Conservation (phyloP, 257 asterid genomes). For the Ehretia macrophylla region DNA sequence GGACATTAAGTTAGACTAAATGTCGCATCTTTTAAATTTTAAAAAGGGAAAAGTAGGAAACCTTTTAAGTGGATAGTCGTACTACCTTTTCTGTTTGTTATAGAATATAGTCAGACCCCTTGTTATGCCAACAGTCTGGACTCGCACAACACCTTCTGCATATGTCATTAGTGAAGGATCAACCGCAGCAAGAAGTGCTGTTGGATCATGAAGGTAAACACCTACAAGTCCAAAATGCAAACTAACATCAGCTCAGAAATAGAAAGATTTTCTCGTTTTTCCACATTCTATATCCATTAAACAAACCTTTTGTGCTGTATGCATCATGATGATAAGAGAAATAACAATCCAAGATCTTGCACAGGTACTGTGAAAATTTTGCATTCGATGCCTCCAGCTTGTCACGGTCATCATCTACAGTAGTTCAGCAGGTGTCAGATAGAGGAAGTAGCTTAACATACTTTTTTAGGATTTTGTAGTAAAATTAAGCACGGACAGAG, state of each 20-base stretch:
- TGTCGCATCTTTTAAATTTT: not conserved
- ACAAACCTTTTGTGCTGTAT: conserved; percentile 75
- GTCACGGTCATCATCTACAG: conserved; percentile 69
- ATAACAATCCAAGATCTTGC: conserved; percentile 80
- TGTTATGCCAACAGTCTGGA: conserved; percentile 80
- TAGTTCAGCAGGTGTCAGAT: not conserved
- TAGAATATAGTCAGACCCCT: conserved; percentile 83
- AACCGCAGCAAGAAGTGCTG: conserved; percentile 85
- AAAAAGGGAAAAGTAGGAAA: not conserved
- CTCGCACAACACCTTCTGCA: conserved; percentile 86
- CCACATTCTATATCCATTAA: not conserved
- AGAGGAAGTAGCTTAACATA: not conserved
- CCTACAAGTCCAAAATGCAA: conserved; percentile 41
- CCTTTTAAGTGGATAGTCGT: not conserved
- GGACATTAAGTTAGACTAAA: not conserved
- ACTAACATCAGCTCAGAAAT: conserved; percentile 2
- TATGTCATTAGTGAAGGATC: conserved; percentile 78
- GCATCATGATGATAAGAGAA: conserved; percentile 81
- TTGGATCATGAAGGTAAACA: conserved; percentile 93
- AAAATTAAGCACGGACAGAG: too few species aligned
- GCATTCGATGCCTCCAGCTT: conserved; percentile 62
- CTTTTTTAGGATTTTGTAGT: too few species aligned
- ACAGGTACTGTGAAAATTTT: conserved; percentile 66
- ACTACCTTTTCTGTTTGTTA: conserved; percentile 83
- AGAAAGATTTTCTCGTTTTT: not conserved